Evolutionary conservation across 1,139 yeast species (phyloP).

Genomic region (Saccharomyces hybrid): DNA sequence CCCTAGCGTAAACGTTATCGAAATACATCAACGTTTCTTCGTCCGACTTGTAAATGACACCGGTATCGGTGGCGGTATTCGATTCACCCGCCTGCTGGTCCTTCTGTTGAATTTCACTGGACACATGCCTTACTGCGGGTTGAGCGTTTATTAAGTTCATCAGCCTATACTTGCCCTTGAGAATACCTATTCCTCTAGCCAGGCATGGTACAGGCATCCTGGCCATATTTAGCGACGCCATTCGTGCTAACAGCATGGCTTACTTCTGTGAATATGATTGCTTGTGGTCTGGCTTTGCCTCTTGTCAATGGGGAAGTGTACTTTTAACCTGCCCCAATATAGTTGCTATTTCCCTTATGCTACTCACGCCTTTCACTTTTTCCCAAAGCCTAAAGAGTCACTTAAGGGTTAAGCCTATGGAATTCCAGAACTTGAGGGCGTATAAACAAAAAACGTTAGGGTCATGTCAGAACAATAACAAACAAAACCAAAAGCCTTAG

Average conservation of each 20-base stretch:
- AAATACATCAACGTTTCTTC: slow-evolving; percentile 51
- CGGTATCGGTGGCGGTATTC: slow-evolving; percentile 46
- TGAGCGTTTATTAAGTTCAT: background rate
- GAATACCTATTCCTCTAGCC: background rate
- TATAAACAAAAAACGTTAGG: too few species aligned
- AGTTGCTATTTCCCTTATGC: too few species aligned
- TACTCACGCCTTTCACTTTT: too few species aligned
- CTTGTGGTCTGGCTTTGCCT: too few species aligned
- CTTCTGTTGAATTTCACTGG: slow-evolving; percentile 36
- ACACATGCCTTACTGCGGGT: slow-evolving; percentile 24
- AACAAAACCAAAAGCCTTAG: too few species aligned
- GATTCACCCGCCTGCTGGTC: slow-evolving; percentile 45
- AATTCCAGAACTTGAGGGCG: too few species aligned
- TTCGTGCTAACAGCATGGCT: background rate
- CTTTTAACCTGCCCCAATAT: too few species aligned
- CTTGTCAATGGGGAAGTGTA: too few species aligned
- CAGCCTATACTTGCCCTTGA: background rate
- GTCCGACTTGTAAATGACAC: slow-evolving; percentile 46
- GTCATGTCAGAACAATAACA: too few species aligned
- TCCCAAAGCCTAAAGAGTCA: too few species aligned
- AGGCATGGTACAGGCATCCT: background rate
- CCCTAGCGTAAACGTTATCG: slow-evolving; percentile 45
- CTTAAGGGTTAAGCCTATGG: too few species aligned
- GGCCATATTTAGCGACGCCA: background rate
- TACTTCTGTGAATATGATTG: background rate